Conservation (phyloP, 257 asterid genomes). For the Penstemon newberryi region DNA sequence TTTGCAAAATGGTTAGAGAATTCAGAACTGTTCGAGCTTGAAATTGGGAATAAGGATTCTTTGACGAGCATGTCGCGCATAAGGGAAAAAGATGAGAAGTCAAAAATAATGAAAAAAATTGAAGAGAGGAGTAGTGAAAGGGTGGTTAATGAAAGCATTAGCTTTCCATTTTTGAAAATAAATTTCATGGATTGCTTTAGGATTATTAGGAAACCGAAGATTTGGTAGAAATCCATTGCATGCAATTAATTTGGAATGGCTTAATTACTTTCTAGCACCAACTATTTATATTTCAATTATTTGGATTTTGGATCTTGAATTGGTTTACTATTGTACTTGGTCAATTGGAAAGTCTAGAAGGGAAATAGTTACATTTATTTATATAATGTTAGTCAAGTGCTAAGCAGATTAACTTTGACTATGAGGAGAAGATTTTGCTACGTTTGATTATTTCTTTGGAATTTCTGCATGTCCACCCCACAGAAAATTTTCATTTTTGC, state of each 20-base stretch:
- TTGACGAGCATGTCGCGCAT: conserved; percentile 29
- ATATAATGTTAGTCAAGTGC: no score
- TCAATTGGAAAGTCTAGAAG: neutral
- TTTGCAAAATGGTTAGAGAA: conserved; percentile 3
- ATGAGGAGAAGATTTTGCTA: no score
- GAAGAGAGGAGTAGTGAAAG: conserved; percentile 28
- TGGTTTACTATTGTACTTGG: conserved; percentile 4
- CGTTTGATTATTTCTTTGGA: no score
- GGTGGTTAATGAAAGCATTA: conserved; percentile 25
- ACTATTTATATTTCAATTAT: neutral
- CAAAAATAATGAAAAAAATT: conserved; percentile 24
- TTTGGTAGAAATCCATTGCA: conserved; percentile 5
- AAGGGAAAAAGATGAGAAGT: conserved; percentile 25
- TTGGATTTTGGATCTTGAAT: neutral
- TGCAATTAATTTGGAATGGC: neutral
- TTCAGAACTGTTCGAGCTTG: conserved; percentile 17
- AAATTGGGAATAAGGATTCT: conserved; percentile 25
- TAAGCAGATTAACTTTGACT: no score
- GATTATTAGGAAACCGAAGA: conserved; percentile 24
- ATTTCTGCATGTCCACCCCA: no score
- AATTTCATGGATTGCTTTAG: conserved; percentile 37
- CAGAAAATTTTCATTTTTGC: no score
- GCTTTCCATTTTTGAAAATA: conserved; percentile 32
- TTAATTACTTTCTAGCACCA: neutral
- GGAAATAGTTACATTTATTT: no score